These are phyloP conservation scores for Pisolithus tinctorius DNA, from an alignment of 768 basidiomycete species.

Conservation along the genomic window DNA sequence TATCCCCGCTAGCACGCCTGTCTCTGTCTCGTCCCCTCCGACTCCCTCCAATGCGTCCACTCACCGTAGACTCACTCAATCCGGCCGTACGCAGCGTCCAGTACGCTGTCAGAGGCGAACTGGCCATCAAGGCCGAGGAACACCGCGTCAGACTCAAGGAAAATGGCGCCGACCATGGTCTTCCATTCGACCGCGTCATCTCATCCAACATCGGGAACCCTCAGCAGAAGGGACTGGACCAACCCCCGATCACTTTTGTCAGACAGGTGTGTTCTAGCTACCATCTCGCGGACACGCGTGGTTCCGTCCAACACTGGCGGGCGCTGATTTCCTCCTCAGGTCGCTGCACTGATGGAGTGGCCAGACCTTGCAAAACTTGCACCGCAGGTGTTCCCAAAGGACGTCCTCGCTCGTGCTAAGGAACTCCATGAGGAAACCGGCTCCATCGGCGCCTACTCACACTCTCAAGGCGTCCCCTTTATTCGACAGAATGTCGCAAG, in stretches of 20 bases:
- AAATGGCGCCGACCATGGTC: constrained; percentile 33
- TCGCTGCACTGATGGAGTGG: constrained; percentile 89
- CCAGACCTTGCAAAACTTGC: constrained; percentile 77
- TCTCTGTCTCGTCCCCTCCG: constrained; percentile 1
- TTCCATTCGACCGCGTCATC: constrained; percentile 87
- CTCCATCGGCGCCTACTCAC: constrained; percentile 91
- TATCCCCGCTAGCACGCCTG: background rate
- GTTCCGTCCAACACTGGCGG: background rate
- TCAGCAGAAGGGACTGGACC: constrained; percentile 91
- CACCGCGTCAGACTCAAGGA: constrained; percentile 66
- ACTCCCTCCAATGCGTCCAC: constrained; percentile 38
- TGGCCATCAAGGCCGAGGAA: constrained; percentile 89
- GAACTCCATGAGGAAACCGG: constrained; percentile 82
- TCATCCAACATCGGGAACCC: constrained; percentile 98
- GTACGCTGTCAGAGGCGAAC: constrained; percentile 96
- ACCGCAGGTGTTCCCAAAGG: constrained; percentile 72
- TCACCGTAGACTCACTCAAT: constrained; percentile 73
- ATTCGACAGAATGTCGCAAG: constrained; percentile 85
- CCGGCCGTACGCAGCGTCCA: constrained; percentile 80
- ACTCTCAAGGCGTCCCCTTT: constrained; percentile 85
- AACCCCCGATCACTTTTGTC: constrained; percentile 86
- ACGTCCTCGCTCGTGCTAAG: constrained; percentile 78
- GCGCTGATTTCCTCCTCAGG: constrained; percentile 35
- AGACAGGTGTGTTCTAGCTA: constrained; percentile 62
- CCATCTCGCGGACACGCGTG: background rate